These are phyloP conservation scores for Saccharomyces mikatae DNA, from an alignment of 805 yeast genomes.

Conservation along the genomic window DNA sequence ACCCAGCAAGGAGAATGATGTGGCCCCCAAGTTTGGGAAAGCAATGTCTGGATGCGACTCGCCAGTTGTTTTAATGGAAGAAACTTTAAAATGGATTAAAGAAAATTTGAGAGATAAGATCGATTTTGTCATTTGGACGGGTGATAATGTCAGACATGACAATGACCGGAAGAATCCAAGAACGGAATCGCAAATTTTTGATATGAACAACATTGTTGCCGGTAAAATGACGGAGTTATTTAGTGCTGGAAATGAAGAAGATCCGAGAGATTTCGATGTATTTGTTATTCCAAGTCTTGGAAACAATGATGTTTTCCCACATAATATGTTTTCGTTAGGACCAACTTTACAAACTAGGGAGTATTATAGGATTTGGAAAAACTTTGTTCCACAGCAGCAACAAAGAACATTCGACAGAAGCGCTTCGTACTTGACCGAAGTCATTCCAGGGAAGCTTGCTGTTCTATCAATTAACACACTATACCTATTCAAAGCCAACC, in stretches of 20 bases:
- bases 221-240: conserved; percentile 45
- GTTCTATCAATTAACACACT: conserved; percentile 72
- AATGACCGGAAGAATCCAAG: conserved; percentile 69
- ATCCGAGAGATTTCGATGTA: conserved; percentile 40
- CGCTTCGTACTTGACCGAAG: conserved; percentile 66
- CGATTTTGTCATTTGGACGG: conserved; percentile 86
- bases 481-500: conserved; percentile 67
- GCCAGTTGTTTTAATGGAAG: conserved; percentile 51
- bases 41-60: conserved; percentile 74
- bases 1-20: conserved; percentile 29
- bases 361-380: conserved; percentile 63
- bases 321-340: conserved; percentile 75
- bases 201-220: conserved; percentile 55
- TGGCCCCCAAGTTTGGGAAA: conserved; percentile 64
- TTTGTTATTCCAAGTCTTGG: conserved; percentile 67
- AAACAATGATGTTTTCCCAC: conserved; percentile 85
- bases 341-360: conserved; percentile 85
- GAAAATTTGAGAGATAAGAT: conserved; percentile 62
- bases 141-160: conserved; percentile 81
- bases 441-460: conserved; percentile 73
- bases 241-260: conserved; percentile 36
- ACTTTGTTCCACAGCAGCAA: conserved; percentile 69
- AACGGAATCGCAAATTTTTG: conserved; percentile 62
- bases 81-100: conserved; percentile 60
- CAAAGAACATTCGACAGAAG: conserved; percentile 66